A percentile compares a stretch with the other conserved stretches of the same genome.
Conservation (phyloP, 139 green algal species). For the Haematococcus lacustris region DNA sequence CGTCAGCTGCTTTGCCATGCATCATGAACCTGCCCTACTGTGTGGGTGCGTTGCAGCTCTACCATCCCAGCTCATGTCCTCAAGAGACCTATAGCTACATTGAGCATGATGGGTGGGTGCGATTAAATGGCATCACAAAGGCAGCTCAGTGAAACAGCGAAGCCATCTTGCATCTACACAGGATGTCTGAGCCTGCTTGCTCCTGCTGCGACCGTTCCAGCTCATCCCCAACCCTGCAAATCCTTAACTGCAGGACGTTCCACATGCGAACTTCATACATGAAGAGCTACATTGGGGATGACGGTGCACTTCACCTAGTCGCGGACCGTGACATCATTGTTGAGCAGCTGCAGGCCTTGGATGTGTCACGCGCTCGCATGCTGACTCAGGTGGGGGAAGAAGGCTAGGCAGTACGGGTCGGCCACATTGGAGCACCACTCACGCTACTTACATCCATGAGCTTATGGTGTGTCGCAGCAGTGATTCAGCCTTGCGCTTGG, state of each 20-base stretch:
- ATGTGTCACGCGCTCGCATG: conserved; percentile 62
- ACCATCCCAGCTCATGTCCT: conserved; percentile 58
- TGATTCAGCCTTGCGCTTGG: too few species aligned
- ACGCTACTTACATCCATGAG: not conserved
- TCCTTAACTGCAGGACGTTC: too few species aligned
- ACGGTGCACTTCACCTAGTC: conserved; percentile 70
- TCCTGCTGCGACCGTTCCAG: too few species aligned
- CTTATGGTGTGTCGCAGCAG: not conserved
- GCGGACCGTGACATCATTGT: conserved; percentile 41
- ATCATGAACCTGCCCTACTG: not conserved
- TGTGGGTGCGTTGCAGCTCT: conserved; percentile 29
- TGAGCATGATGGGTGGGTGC: conserved; percentile 36
- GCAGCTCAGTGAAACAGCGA: too few species aligned
- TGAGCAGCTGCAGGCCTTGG: conserved; percentile 46
- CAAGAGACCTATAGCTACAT: conserved; percentile 38
- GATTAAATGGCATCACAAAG: too few species aligned
- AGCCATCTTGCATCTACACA: too few species aligned
- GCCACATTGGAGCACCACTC: not conserved
- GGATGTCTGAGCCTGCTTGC: too few species aligned
- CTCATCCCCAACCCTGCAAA: too few species aligned
- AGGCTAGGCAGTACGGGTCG: not conserved
- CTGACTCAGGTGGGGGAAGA: conserved; percentile 41
- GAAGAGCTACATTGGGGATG: conserved; percentile 57
- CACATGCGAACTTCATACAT: conserved; percentile 45
- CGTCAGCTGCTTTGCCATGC: not conserved